Evolutionary conservation across 192 early-diverging fungal genomes (phyloP).

Genomic region (Pilobolus umbonatus): DNA sequence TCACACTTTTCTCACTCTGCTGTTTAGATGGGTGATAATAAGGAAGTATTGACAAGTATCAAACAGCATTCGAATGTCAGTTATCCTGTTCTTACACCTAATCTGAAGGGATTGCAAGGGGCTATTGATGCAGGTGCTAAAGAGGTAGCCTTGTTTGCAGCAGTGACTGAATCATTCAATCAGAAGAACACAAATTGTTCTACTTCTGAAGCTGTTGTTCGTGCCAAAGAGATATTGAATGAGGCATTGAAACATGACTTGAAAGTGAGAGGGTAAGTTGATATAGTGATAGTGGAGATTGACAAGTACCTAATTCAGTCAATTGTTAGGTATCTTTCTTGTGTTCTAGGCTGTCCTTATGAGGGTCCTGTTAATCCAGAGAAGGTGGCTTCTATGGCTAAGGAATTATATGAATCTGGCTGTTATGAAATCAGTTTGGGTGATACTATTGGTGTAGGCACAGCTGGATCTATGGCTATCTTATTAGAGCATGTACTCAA

Average conservation of each 20-base stretch:
- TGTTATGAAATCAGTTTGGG: conserved; percentile 97
- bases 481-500: conserved; percentile 69
- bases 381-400: conserved; percentile 67
- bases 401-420: conserved; percentile 77
- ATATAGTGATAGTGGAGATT: not conserved
- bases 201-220: conserved; percentile 73
- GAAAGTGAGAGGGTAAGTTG: conserved; percentile 63
- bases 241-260: conserved; percentile 58
- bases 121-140: conserved; percentile 75
- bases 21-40: conserved; percentile 80
- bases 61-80: conserved; percentile 53
- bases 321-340: conserved; percentile 73
- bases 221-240: conserved; percentile 64
- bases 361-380: conserved; percentile 70
- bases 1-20: not conserved
- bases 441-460: conserved; percentile 94
- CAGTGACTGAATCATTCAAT: conserved; percentile 84
- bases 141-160: conserved; percentile 91
- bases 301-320: not conserved
- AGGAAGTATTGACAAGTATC: conserved; percentile 70
- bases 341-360: conserved; percentile 92
- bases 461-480: conserved; percentile 56
- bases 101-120: conserved; percentile 75
- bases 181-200: conserved; percentile 91
- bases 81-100: conserved; percentile 90